Evolutionary conservation across 768 basidiomycete genomes (phyloP), one percentile per base, ranked within the genome.

Genomic region (Collybia mongolica): DNA sequence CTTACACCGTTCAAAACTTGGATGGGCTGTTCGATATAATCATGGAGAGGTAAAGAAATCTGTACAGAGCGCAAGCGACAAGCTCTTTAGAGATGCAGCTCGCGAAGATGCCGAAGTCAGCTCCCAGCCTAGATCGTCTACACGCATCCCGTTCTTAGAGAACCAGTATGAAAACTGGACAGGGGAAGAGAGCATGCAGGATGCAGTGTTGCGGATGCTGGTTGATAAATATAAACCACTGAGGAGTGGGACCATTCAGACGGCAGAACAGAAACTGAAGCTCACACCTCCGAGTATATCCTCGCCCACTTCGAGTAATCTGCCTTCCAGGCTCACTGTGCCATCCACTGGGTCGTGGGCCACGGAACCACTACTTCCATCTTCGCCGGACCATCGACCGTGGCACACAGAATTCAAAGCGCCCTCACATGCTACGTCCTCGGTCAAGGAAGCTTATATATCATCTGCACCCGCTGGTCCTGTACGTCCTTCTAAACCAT

Each of bases 191-290:
- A 72, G 76, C 6, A 72, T 81, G 1, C 71, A 82, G 46, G 84
- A 89, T 67, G 78, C 83, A 0, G 84, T 93, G 0, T 72, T 91
- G 15, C 79, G 90, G 18, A 93, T 95, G 89, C 76, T 93, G 5
- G 76, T 92, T 28, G 91, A 93, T 72, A 88, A 90, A 62, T 85
- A 93, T 72, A 92, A 88, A 65, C 90, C 91, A 1, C 66, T 92
- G 28, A 76, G 88, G n/a, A 77, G 72, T 7, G 83, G 81, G 7
- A 63, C 69, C 9, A 76, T 88, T 38, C 66, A 72, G 53, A 74
- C 78, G 1, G 86, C 87, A 5, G 87, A 90, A 44, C 72, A 88
- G 61, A 88, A 83, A 63, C 56, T 89, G 45, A 83, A 76, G 63
- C 67, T 73, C 39, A 64, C 70, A 1, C 76, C 75, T 1, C 79